Evolutionary conservation across 2,329 filamentous ascomycete species (phyloP), one percentile per base, ranked within the genome.

Genomic region (Cladosporium sp.): DNA sequence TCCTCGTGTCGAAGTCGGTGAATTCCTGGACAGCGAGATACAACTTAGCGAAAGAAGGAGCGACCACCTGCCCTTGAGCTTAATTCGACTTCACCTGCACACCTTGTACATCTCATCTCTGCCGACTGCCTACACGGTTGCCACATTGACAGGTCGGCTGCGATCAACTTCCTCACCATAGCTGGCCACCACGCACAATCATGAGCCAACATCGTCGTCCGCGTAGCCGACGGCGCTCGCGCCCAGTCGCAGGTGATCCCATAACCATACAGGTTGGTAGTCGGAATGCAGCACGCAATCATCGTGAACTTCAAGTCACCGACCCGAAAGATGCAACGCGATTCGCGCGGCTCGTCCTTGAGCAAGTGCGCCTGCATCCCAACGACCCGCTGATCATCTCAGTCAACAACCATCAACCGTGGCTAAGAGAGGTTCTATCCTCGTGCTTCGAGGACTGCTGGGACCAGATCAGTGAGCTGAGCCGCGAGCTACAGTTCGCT

Each of bases 341-440:
- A 19, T 71, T 73, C 37, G 66, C 65, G 7, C 59, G 64, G 19
- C 49, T 70, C 2, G 64, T 73, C n/a, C 62, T 67, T 4, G 68
- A 72, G 20, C 67, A 70, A 52, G 60, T 71, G 4, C 62, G 60
- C 28, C 54, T 62, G 20, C 68, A 68, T 55, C 69, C 70, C 5
- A 54, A 60, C 1, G 70, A 72, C 53, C 70, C 70, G n/a, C 59
- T 72, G 5, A 61, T 71, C 58, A 66, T 73, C 58, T 62, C 68
- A 3, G 62, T 71, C 59, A 72, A 70, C 32, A 68, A 68, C 8
- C 70, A 71, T 52, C 66, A 70, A 51, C 63, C 68, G 7, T 73
- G 70, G 70, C 69, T 73, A 5, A 64, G 67, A 45, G 63, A 71
- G 12, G 62, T 73, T 19, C 61, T 73, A 4, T 60, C 59, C 20